Percentiles rank a stretch among this genome's conserved stretches.
phyloP scores from a whole-genome alignment of 352 stramenopile species.

The Phytophthora pini region DNA sequence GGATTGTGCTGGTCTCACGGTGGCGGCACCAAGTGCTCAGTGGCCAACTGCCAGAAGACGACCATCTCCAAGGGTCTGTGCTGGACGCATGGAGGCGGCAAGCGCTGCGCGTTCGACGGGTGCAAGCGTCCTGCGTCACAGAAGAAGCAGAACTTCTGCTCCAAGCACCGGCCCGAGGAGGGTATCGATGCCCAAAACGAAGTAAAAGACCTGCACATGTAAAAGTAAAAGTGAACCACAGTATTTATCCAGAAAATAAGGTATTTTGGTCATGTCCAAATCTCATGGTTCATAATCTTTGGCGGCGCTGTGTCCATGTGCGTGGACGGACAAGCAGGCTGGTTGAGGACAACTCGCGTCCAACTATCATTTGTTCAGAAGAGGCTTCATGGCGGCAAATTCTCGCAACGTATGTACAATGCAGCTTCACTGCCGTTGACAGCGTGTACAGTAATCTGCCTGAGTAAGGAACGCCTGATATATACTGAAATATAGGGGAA shows the following conservation, averaged over 20 bases:
- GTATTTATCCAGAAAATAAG: too few relatives aligned
- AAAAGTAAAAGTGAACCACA: too few relatives aligned
- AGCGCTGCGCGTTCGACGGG: slow-evolving; percentile 37
- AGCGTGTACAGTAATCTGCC: too few relatives aligned
- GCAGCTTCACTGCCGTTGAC: neutral
- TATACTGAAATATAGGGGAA: too few relatives aligned
- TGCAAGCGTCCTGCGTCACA: slow-evolving; percentile 60
- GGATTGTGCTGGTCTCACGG: slow-evolving; percentile 87
- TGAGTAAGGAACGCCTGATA: too few relatives aligned
- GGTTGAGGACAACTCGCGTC: neutral
- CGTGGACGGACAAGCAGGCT: neutral
- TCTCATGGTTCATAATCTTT: too few relatives aligned
- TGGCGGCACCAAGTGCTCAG: slow-evolving; percentile 75
- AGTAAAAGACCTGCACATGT: neutral
- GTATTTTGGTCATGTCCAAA: too few relatives aligned
- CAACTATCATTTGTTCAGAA: slow-evolving; percentile 2
- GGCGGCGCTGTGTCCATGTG: too few relatives aligned
- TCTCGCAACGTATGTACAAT: neutral
- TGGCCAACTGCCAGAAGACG: slow-evolving; percentile 40
- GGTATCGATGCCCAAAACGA: neutral
- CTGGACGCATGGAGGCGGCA: slow-evolving; percentile 54
- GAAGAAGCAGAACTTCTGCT: slow-evolving; percentile 35
- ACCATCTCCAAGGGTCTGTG: slow-evolving; percentile 48
- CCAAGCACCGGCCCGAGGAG: slow-evolving; percentile 20
- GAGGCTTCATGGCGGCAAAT: neutral